Percentiles rank a stretch among this genome's conserved stretches.
Conservation (phyloP, 345 rosid species). For the Corymbia maculata region DNA sequence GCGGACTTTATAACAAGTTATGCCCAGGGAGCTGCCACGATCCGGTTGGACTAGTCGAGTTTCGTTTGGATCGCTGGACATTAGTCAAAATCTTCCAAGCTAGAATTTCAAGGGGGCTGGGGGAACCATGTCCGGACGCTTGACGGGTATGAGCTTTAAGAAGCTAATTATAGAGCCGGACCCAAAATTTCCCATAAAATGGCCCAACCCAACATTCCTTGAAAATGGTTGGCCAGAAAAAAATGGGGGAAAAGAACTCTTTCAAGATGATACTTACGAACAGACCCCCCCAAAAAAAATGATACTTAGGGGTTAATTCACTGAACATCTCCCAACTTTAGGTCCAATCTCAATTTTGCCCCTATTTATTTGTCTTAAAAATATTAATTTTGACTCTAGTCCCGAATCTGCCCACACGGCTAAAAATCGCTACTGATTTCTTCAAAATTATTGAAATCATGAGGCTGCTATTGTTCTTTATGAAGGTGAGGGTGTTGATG, state of each 20-base stretch:
- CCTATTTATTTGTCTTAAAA: background rate
- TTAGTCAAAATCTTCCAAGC: background rate
- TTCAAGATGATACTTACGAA: background rate
- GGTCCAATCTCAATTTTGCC: background rate
- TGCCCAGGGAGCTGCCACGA: background rate
- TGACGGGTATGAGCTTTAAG: background rate
- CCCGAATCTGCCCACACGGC: accelerated
- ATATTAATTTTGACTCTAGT: background rate
- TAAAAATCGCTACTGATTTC: accelerated
- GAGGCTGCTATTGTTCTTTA: accelerated
- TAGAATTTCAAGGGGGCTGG: background rate
- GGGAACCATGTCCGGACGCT: background rate
- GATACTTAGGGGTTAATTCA: background rate
- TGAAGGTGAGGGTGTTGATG: background rate
- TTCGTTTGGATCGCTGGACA: accelerated
- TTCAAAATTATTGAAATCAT: background rate
- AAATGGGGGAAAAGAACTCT: background rate
- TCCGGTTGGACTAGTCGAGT: background rate
- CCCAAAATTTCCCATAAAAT: background rate
- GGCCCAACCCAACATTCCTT: background rate
- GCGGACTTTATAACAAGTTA: background rate
- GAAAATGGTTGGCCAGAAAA: background rate
- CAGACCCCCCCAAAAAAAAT: background rate
- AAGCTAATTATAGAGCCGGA: background rate
- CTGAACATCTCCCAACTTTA: background rate